These are phyloP conservation scores for Acer yangbiense DNA, from an alignment of 345 rosid species.

Conservation along the genomic window DNA sequence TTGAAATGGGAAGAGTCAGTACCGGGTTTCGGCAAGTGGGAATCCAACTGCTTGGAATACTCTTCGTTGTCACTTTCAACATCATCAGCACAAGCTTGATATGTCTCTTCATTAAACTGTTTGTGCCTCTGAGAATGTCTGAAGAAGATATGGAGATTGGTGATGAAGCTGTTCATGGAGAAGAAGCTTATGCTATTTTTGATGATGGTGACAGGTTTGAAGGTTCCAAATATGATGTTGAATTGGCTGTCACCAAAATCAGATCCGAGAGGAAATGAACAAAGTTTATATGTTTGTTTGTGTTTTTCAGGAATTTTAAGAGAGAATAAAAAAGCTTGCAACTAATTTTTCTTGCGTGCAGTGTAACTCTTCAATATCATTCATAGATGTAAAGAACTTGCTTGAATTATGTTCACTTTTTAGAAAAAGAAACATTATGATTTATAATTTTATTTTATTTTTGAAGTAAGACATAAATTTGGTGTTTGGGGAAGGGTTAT, in stretches of 20 bases:
- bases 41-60: constrained; percentile 39
- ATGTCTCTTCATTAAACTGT: constrained; percentile 27
- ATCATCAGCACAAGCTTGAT: constrained; percentile 37
- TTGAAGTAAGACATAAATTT: no score
- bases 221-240: constrained; percentile 16
- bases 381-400: neutral
- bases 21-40: constrained; percentile 42
- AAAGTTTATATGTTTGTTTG: neutral
- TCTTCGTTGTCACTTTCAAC: constrained; percentile 27
- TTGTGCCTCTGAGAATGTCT: constrained; percentile 47
- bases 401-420: neutral
- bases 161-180: constrained; percentile 47
- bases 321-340: neutral
- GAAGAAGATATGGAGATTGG: constrained; percentile 54
- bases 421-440: neutral
- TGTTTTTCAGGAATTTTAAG: neutral
- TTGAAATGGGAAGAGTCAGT: constrained; percentile 19
- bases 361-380: neutral
- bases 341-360: neutral
- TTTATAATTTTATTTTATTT: neutral
- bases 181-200: constrained; percentile 48
- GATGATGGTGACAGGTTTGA: constrained; percentile 28
- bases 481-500: no score
- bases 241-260: neutral
- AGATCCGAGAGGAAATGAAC: neutral